These are phyloP conservation scores for Hordeum vulgare DNA, from an alignment of 176 grass and related monocot species.

Conservation along the genomic window DNA sequence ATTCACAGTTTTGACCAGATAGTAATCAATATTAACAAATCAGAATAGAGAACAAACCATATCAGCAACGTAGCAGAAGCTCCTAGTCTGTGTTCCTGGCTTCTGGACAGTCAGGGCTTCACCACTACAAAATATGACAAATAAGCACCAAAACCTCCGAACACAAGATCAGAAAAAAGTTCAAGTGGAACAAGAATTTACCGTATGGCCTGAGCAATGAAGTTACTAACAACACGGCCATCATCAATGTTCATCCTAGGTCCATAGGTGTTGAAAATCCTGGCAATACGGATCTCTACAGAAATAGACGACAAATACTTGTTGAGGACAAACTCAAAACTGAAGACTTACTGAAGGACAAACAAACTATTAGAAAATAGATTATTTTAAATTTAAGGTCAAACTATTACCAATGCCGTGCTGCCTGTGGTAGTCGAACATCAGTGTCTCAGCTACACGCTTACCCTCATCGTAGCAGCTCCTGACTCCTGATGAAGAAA, in stretches of 20 bases:
- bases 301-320: constrained; percentile 9
- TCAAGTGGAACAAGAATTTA: constrained; percentile 40
- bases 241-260: constrained; percentile 99
- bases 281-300: constrained; percentile 95
- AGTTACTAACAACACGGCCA: constrained; percentile 98
- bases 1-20: not conserved
- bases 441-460: constrained; percentile 97
- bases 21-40: not conserved
- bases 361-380: constrained; percentile 1
- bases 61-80: constrained; percentile 97
- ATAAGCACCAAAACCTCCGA: constrained; percentile 18
- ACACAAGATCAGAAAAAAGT: not conserved
- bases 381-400: constrained; percentile 1
- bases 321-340: constrained; percentile 4
- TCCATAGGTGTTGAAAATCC: constrained; percentile 99
- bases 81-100: constrained; percentile 97
- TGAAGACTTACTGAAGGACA: not conserved
- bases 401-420: constrained; percentile 87
- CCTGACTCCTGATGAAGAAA: constrained; percentile 69
- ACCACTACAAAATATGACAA: constrained; percentile 52
- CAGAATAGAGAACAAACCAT: constrained; percentile 52
- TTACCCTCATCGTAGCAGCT: constrained; percentile 99
- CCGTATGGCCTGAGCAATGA: constrained; percentile 99
- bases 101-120: constrained; percentile 90
- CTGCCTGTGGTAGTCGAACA: constrained; percentile 99